Percentiles rank a stretch among this genome's conserved stretches.
Evolutionary conservation across 1,284 basidiomycete species (phyloP).

Genomic region (Malassezia japonica): DNA sequence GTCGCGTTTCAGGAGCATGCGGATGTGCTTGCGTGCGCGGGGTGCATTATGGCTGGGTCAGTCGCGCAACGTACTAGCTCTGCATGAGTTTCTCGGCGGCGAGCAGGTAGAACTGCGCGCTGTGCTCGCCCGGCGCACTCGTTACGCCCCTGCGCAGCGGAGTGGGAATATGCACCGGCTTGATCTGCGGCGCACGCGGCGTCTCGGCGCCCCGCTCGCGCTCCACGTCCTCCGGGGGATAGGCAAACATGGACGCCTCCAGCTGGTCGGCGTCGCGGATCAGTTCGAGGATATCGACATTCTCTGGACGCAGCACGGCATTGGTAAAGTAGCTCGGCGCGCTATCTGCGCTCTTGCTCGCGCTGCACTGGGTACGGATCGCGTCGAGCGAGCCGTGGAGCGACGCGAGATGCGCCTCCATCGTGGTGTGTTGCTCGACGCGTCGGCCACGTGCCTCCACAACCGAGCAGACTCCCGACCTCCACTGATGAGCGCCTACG

Average conservation of each 20-base stretch:
- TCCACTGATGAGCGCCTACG: constrained; percentile 1
- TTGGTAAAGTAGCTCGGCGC: constrained; percentile 30
- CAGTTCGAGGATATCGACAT: constrained; percentile 34
- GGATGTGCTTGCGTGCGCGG: constrained; percentile 42
- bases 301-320: constrained; percentile 34
- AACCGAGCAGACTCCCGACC: not conserved
- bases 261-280: constrained; percentile 42
- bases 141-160: constrained; percentile 26
- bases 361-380: constrained; percentile 21
- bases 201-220: not conserved
- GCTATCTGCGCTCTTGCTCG: constrained; percentile 8
- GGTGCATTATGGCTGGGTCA: constrained; percentile 23
- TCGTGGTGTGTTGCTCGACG: constrained; percentile 12
- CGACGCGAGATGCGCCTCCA: constrained; percentile 37
- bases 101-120: constrained; percentile 9
- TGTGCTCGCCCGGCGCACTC: constrained; percentile 31
- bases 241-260: constrained; percentile 32
- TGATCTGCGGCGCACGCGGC: not conserved
- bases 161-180: constrained; percentile 5
- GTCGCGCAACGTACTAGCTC: not conserved
- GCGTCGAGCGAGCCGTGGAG: constrained; percentile 31
- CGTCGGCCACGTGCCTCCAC: not conserved
- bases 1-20: constrained; percentile 32
- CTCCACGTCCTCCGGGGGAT: constrained; percentile 1
- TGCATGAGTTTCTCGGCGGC: constrained; percentile 12